Evolutionary conservation across 176 grass and related monocot species (phyloP).

Genomic region (Thalia dealbata): DNA sequence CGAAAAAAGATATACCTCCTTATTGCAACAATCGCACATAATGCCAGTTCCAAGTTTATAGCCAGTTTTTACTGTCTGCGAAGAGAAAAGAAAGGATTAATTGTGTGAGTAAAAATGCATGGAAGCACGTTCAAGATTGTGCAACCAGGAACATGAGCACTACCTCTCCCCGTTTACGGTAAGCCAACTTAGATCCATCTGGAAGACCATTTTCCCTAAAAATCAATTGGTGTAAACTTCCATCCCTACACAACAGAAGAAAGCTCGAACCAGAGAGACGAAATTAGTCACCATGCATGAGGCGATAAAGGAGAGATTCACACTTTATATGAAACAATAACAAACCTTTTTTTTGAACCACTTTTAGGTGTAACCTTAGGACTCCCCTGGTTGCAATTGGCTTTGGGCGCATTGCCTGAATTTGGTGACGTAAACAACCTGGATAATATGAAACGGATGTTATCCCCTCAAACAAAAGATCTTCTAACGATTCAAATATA

Average conservation of each 20-base stretch:
- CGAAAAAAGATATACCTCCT: background rate
- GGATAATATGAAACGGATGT: background rate
- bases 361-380: background rate
- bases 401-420: background rate
- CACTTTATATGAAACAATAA: background rate
- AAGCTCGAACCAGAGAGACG: background rate
- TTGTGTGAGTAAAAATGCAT: background rate
- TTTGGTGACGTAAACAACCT: background rate
- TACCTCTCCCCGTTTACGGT: constrained; percentile 60
- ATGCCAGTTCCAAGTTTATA: background rate
- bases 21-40: background rate
- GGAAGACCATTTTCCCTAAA: constrained; percentile 72
- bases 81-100: background rate
- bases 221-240: constrained; percentile 49
- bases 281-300: background rate
- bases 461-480: no score
- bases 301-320: background rate
- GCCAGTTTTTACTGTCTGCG: background rate
- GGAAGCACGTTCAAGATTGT: background rate
- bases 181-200: constrained; percentile 55
- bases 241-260: constrained; percentile 34
- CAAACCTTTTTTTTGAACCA: constrained; percentile 5
- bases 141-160: background rate
- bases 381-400: background rate
- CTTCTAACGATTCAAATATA: no score